Base-by-base conservation (phyloP, 2,329 filamentous ascomycete genomes). In the Knoxdaviesia proteae region DNA sequence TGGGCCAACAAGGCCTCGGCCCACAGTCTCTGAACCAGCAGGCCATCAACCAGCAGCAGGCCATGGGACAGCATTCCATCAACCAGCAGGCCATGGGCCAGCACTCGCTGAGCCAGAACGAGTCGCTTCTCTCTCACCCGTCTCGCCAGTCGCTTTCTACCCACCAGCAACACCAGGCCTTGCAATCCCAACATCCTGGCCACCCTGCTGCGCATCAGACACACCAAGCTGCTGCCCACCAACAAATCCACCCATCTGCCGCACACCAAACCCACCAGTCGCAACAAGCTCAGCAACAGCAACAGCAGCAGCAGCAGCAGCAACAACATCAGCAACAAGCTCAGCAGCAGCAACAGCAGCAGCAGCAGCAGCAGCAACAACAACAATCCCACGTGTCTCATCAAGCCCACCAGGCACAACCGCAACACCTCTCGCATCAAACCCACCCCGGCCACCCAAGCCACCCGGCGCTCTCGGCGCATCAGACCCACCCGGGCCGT, bases 41-140 rank as follows among this genome's bases (percentile, higher is more conserved):
- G 10, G 40, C 39, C 11, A 36, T 46, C 6, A 33, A 39, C 4
- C 45, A 46, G 10, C 42, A 39, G 36, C 42, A 20, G 20, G 20
- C 45, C 11, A 36, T 46, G 39, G 36, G 39, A 7, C 39, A 43
- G 7, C 44, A 45, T 33, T 38, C 36, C 31, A 20, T 38, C 9
- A 30, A 11, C 5, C 36, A 38, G 36, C 42, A 43, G n/a, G 35
- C 52, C 38, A 45, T 52, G 40, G 36, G 33, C 20, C 36, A 38
- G 8, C 9, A 20, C 7, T 38, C 36, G 20, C 36, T 38, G 29
- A 58, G 52, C 45, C 58, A 61, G 41, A 62, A 60, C 50, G 60
- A 64, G 41, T 49, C 58, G 3, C 57, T 67, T 29, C 53, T 65
- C 41, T 61, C 63, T 8, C 64, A 65, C 39, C 60, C 63, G 44